Base-by-base conservation (phyloP, 106 monocot genomes). In the Allium sativum region DNA sequence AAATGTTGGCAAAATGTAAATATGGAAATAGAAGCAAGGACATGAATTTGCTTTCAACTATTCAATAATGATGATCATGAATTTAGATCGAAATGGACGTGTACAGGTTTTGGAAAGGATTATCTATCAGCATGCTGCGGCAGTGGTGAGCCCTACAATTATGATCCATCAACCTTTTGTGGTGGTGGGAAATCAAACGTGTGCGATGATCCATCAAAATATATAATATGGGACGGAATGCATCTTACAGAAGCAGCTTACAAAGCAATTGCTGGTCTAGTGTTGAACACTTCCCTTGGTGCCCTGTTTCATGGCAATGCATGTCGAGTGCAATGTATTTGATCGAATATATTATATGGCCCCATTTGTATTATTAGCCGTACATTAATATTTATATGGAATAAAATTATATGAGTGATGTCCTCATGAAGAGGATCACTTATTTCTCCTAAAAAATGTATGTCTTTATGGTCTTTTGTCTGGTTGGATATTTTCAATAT, bases 211-310 rank as follows among this genome's bases (percentile, higher is more conserved):
- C 61, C 61, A 17, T 61, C 61, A 21, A 61, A 14, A 19, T 61
- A 18, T 61, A 18, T 45, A 12, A 11, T 17, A 42, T 61, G 61
- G 61, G 61, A 61, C 45, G 61, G 61, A 19, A 61, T 18, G 44
- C 61, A 61, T 18, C 18, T 44, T 18, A 61, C 43, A 18, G 61
- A 61, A 9, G 61, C 61, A 4, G 61, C 61, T 45, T 61, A 61
- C 18, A 19, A 45, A 12, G 18, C 15, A 11, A 42, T 61, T 17
- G 44, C 44, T 17, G 1, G 4, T 44, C 10, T 8, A 8, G 17
- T 61, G 15, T 9, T 45, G 4, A n/a, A 45, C 4, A 45, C 44
- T 9, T 19, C 61, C 18, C 45, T 45, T 8, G 44, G 44, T 12
- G 10, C 45, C 16, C 44, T 21, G 17, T 4, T 18, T 18, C 42